Evolutionary conservation across 768 basidiomycete genomes (phyloP), one percentile per base, ranked within the genome.

Genomic region (Melanogaster broomeanus): DNA sequence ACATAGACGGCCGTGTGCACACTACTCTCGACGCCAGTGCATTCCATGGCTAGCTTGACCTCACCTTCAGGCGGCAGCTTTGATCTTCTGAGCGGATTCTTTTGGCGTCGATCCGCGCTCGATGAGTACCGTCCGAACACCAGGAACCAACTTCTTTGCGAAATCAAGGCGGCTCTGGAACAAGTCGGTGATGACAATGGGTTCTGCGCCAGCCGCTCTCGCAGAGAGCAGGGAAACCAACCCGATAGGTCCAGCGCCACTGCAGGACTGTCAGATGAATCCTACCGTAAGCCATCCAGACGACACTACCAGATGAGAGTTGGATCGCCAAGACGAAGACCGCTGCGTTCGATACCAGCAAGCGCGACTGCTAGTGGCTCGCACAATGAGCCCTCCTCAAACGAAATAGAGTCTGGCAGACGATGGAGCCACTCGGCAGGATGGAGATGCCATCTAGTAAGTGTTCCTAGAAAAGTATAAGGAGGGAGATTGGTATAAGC

Each of bases 161-260:
- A 87, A 85, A 58, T 85, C 83, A 12, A 87, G 73, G 19, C 85
- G 81, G 51, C 73, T 82, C 59, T 83, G 79, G 65, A 86, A 77
- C 42, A 87, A 71, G 61, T 87, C 85, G 12, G 85, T 87, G 34
- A 87, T 86, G 43, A 87, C 74, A 52, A 87, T 79, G 6, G 85
- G 85, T 50, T 86, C 83, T 15, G 84, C 85, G 7, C 85, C 85
- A 37, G 85, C 85, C 42, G 85, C 85, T 40, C 82, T 74, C 7
- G 84, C 82, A 44, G 84, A 80, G 27, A 87, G 74, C 18, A 87
- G 72, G 16, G 84, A 74, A 22, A 82, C 71, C 19, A 87, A 72
- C 16, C 85, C 85, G 48, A 87, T 87, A 3, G 85, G 85, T 16
- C 85, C 85, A 21, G 84, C 82, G 49, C 85, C 85, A 60, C 83